Base-by-base conservation (phyloP, 1,284 basidiomycete species). In the Irpex sp. region DNA sequence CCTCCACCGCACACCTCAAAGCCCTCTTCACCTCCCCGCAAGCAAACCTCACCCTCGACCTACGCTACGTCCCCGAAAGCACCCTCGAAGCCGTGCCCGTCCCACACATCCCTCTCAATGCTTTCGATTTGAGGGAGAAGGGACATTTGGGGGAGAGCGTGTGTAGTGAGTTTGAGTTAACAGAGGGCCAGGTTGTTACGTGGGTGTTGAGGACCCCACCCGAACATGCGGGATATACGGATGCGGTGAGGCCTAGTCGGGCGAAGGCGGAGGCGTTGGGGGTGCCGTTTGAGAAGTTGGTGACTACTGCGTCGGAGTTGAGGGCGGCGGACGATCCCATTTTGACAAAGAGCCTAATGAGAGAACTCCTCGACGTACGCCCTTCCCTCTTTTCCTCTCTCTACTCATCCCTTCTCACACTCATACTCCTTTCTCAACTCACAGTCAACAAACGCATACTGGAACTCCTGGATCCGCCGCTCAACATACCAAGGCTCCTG, bases 401-500 rank as follows among this genome's bases (percentile, higher is more conserved):
- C 26, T 54, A 31, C 31, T 17, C 26, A 31, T 31, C 31, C 31
- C 21, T 6, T 6, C 31, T 33, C 31, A 33, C 31, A 6, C 31
- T 33, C 61, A 65, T 50, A 17, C 43, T 35, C 62, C 62, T 7
- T 3, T 19, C n/a, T 8, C 17, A 3, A 26, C 33, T 15, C 55
- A 15, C 58, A 88, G 85, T 80, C 86, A n/a, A 96, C 95, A 4
- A 87, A 87, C 66, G 76, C 75, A n/a, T 97, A 92, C 74, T 97
- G 95, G 95, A 86, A 86, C 65, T 76, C 83, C 31, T 97, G 95
- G 95, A 89, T 96, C 68, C 79, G 83, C 15, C 83, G 85, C 68
- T 92, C 89, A 15, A 91, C 88, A 0, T 97, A 97, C 75, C 83
- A 82, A 19, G 95, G 95, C 0, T 86, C 92, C n/a, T 98, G 95